phyloP scores from a whole-genome alignment of 768 basidiomycete genomes.

The Termitomyces sp. region DNA sequence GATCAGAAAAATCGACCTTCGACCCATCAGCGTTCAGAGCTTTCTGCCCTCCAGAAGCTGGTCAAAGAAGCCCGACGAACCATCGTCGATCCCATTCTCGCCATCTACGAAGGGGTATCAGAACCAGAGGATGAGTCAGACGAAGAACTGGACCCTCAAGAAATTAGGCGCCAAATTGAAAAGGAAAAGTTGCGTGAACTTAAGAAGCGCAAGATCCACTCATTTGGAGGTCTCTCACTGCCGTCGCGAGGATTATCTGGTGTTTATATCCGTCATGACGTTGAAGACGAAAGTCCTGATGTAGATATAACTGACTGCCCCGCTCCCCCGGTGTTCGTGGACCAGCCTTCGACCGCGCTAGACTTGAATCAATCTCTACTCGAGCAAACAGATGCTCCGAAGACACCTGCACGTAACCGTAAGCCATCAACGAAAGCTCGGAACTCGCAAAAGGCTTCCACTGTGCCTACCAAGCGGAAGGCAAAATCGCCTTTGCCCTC shows the following conservation, averaged over 20 bases:
- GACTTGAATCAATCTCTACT: neutral
- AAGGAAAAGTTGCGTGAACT: slow-evolving; percentile 50
- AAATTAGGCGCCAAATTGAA: slow-evolving; percentile 37
- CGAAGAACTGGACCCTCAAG: slow-evolving; percentile 34
- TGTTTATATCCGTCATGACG: slow-evolving; percentile 51
- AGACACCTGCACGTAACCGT: neutral
- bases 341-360: neutral
- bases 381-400: neutral
- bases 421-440: slow-evolving; percentile 3
- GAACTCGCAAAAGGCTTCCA: neutral
- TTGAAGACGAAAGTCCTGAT: slow-evolving; percentile 56
- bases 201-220: slow-evolving; percentile 45
- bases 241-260: slow-evolving; percentile 24
- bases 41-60: slow-evolving; percentile 16
- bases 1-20: slow-evolving; percentile 18
- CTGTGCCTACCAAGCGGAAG: neutral
- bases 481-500: neutral
- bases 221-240: slow-evolving; percentile 27
- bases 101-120: slow-evolving; percentile 25
- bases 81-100: slow-evolving; percentile 47
- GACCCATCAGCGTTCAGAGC: slow-evolving; percentile 9
- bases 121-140: slow-evolving; percentile 34
- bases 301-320: slow-evolving; percentile 42
- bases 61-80: slow-evolving; percentile 33
- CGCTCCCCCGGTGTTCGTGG: neutral